Conservation (phyloP, 73 alveolate genomes). For the Tetrahymena malaccensis region DNA sequence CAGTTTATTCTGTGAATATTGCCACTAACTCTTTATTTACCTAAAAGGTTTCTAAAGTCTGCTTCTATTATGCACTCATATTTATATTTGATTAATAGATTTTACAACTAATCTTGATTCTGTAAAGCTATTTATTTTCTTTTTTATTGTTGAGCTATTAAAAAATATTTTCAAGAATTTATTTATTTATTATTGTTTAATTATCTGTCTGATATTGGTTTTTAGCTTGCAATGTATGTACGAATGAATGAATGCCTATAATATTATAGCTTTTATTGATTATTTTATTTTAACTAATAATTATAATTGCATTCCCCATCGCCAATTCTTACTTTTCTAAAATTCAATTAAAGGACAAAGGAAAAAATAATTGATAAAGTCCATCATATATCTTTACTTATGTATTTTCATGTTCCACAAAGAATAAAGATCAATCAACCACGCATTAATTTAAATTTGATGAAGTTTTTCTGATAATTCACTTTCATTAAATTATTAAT, state of each 20-base stretch:
- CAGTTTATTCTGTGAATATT: not conserved
- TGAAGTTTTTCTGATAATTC: not conserved
- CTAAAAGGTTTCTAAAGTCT: not conserved
- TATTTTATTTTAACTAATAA: too few species aligned
- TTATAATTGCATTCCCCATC: not conserved
- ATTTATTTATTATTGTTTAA: too few species aligned
- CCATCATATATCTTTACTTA: not conserved
- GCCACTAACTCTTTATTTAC: not conserved
- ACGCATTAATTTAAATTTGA: not conserved
- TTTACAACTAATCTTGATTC: not conserved
- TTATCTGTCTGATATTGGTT: too few species aligned
- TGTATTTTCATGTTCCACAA: not conserved
- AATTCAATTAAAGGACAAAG: not conserved
- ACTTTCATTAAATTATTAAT: not conserved
- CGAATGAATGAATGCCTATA: not conserved
- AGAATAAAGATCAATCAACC: not conserved
- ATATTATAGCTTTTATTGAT: not conserved
- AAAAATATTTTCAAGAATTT: not conserved
- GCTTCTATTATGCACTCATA: not conserved
- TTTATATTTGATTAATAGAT: not conserved
- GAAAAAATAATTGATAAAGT: not conserved
- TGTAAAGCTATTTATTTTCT: not conserved
- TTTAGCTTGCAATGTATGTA: too few species aligned
- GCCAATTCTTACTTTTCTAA: not conserved
- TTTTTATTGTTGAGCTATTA: not conserved